These are phyloP conservation scores for Guadua angustifolia DNA, from an alignment of 176 grass and related monocot species.

Conservation along the genomic window DNA sequence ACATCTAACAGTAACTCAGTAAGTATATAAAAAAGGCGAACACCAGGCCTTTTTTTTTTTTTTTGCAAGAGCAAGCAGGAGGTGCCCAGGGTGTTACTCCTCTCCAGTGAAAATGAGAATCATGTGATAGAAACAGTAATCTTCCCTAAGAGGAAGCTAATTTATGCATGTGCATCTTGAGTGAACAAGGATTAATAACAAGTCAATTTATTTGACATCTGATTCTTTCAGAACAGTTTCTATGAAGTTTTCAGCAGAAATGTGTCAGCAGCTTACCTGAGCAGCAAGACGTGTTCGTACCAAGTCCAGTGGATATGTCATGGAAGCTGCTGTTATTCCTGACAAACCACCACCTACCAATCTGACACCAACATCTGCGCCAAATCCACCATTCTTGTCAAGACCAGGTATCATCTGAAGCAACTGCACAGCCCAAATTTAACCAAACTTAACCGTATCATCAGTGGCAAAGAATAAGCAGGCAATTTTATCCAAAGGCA, in stretches of 20 bases:
- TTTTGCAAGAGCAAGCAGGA: neutral
- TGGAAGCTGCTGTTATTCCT: slow-evolving; percentile 89
- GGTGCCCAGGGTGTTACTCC: neutral
- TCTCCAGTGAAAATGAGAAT: slow-evolving; percentile 10
- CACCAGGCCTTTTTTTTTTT: neutral
- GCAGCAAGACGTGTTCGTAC: slow-evolving; percentile 87
- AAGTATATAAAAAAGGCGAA: neutral
- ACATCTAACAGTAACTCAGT: neutral
- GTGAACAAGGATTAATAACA: neutral
- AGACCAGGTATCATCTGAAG: slow-evolving; percentile 83
- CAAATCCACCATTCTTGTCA: slow-evolving; percentile 62
- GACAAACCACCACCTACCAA: slow-evolving; percentile 82
- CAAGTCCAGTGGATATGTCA: slow-evolving; percentile 87
- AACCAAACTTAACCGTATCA: slow-evolving; percentile 27
- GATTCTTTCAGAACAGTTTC: neutral
- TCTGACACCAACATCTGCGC: slow-evolving; percentile 73
- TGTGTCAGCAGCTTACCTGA: slow-evolving; percentile 62
- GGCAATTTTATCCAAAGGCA: slow-evolving; percentile 12
- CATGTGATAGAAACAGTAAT: neutral
- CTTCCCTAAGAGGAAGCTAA: slow-evolving; percentile 7
- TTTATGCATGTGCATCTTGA: slow-evolving; percentile 12
- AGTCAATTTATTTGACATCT: neutral
- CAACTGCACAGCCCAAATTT: slow-evolving; percentile 51
- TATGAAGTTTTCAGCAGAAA: neutral
- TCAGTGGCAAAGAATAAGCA: neutral